These are phyloP conservation scores for Quercus gilva DNA, from an alignment of 306 rosid species.

Conservation along the genomic window DNA sequence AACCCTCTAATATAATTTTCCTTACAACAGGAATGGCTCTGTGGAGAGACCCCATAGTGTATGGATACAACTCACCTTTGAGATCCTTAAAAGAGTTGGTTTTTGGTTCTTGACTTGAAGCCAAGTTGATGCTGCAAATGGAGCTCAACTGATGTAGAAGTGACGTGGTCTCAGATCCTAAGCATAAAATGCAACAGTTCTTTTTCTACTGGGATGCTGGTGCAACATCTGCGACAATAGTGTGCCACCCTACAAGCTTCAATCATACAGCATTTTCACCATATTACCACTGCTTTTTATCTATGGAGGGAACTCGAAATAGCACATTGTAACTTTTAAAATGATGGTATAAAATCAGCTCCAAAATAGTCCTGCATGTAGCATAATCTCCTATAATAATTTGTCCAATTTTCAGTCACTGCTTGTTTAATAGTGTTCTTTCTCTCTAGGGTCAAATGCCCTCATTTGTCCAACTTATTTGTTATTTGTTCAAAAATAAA, in stretches of 20 bases:
- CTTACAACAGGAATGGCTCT: constrained; percentile 28
- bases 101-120: constrained; percentile 16
- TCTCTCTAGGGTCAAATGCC: not conserved
- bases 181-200: not conserved
- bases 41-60: constrained; percentile 34
- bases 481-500: not conserved
- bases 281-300: not conserved
- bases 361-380: not conserved
- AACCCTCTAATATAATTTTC: not conserved
- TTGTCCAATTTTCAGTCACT: not conserved
- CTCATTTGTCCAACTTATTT: not conserved
- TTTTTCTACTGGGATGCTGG: not conserved
- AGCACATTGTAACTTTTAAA: not conserved
- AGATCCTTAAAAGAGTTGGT: constrained; percentile 37
- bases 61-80: constrained; percentile 33
- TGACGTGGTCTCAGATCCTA: not conserved
- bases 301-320: not conserved
- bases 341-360: not conserved
- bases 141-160: not conserved
- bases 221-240: not conserved
- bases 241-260: not conserved
- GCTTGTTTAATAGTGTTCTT: not conserved
- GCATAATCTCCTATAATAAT: not conserved
- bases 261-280: not conserved
- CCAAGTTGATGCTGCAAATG: not conserved